Evolutionary conservation across 768 basidiomycete species (phyloP).

Genomic region (Cyclocybe cylindracea): DNA sequence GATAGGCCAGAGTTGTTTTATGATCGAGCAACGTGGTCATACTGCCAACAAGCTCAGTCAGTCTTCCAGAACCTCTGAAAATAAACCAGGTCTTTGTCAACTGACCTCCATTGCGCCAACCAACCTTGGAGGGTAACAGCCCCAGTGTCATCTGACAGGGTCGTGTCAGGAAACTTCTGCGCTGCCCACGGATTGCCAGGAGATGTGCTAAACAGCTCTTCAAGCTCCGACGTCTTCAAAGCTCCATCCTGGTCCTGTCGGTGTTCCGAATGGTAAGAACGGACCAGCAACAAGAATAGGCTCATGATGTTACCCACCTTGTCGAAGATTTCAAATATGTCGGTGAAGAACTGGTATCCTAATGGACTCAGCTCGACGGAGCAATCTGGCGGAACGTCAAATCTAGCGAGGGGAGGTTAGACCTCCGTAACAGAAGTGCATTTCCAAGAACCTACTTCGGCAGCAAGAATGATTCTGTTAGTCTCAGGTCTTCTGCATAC

Average conservation of each 20-base stretch:
- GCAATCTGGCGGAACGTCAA: constrained; percentile 92
- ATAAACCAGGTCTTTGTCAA: not conserved
- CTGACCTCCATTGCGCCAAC: constrained; percentile 97
- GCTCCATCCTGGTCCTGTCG: constrained; percentile 92
- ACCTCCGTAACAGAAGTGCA: constrained; percentile 6
- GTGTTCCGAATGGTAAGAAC: not conserved
- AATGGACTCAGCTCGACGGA: constrained; percentile 93
- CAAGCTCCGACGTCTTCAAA: constrained; percentile 77
- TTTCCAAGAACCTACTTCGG: constrained; percentile 69
- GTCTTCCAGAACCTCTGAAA: too few species aligned
- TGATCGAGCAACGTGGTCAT: constrained; percentile 98
- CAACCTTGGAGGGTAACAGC: constrained; percentile 96
- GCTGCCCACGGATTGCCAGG: constrained; percentile 96
- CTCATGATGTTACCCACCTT: constrained; percentile 50
- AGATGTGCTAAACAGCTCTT: constrained; percentile 89
- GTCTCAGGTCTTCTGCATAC: constrained; percentile 90
- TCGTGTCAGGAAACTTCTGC: constrained; percentile 91
- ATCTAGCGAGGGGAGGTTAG: constrained; percentile 45
- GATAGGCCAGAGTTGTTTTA: constrained; percentile 87
- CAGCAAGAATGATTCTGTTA: constrained; percentile 84
- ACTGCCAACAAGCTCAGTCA: constrained; percentile 38
- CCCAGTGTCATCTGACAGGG: constrained; percentile 82
- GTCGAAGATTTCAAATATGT: constrained; percentile 94
- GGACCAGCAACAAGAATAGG: not conserved
- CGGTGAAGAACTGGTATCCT: constrained; percentile 96